phyloP scores from a whole-genome alignment of 306 rosid genomes.

The Acacia acuminata region DNA sequence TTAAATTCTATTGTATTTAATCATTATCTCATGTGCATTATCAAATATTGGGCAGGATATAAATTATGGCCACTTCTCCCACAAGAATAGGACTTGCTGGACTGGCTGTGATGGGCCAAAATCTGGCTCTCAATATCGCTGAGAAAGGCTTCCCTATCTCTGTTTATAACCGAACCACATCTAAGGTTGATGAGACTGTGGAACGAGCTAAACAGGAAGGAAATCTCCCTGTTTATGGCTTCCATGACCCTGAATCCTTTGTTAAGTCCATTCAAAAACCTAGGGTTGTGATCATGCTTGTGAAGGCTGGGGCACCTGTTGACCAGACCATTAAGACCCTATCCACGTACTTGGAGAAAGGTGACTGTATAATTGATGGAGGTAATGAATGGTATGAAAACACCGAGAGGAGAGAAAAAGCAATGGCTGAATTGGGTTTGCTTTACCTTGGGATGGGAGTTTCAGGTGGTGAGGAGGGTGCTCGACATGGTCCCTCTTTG shows the following conservation, averaged over 20 bases:
- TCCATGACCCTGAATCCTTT: slow-evolving; percentile 88
- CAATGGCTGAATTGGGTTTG: slow-evolving; percentile 65
- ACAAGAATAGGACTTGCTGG: slow-evolving; percentile 90
- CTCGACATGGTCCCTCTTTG: slow-evolving; percentile 87
- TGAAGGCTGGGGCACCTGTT: slow-evolving; percentile 94
- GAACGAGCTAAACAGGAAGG: slow-evolving; percentile 84
- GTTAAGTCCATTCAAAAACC: slow-evolving; percentile 83
- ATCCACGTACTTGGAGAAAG: slow-evolving; percentile 76
- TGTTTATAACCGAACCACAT: slow-evolving; percentile 82
- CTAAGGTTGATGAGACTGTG: slow-evolving; percentile 90
- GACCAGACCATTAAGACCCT: slow-evolving; percentile 94
- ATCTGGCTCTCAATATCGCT: slow-evolving; percentile 89
- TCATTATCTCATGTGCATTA: slow-evolving; percentile 19
- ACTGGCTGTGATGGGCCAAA: slow-evolving; percentile 96
- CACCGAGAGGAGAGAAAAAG: slow-evolving; percentile 90
- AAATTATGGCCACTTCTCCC: slow-evolving; percentile 55
- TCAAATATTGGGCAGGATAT: slow-evolving; percentile 45
- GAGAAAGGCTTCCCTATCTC: slow-evolving; percentile 97
- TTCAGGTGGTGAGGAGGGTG: slow-evolving; percentile 98
- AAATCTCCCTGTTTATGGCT: slow-evolving; percentile 81
- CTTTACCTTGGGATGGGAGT: slow-evolving; percentile 97
- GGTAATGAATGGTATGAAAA: slow-evolving; percentile 98
- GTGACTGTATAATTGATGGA: slow-evolving; percentile 90
- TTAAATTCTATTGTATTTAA: background rate
- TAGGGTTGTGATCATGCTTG: slow-evolving; percentile 84